A percentile compares a stretch with the other conserved stretches of the same genome.
Evolutionary conservation across 768 basidiomycete genomes (phyloP).

Genomic region (Suillus subluteus): DNA sequence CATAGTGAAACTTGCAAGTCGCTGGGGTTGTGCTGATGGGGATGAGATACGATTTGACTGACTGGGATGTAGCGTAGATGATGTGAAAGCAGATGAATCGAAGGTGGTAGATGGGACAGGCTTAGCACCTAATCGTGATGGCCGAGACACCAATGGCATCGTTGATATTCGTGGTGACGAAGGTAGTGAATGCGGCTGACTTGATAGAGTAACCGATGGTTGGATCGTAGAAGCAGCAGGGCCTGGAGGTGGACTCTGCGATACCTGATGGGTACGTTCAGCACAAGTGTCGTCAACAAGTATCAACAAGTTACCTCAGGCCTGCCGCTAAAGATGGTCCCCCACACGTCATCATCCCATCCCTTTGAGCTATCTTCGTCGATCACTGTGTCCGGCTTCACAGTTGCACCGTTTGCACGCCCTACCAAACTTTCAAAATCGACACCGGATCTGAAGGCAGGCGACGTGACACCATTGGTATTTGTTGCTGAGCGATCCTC

Average conservation of each 20-base stretch:
- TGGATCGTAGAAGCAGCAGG: slow-evolving; percentile 11
- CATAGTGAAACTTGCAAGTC: slow-evolving; percentile 17
- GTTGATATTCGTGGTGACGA: slow-evolving; percentile 40
- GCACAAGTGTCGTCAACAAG: slow-evolving; percentile 2
- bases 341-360: slow-evolving; percentile 90
- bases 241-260: slow-evolving; percentile 31
- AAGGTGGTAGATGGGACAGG: slow-evolving; percentile 40
- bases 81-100: slow-evolving; percentile 30
- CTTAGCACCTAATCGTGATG: slow-evolving; percentile 45
- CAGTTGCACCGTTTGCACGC: slow-evolving; percentile 46
- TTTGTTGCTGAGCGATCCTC: slow-evolving; percentile 73
- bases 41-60: slow-evolving; percentile 24
- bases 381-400: slow-evolving; percentile 47
- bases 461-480: slow-evolving; percentile 42
- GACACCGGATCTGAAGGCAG: slow-evolving; percentile 51
- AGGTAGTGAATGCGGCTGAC: slow-evolving; percentile 41
- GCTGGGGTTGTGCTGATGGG: slow-evolving; percentile 26
- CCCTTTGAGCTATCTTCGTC: slow-evolving; percentile 39
- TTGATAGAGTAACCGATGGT: background rate
- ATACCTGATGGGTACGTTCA: background rate
- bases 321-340: slow-evolving; percentile 64
- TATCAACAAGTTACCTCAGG: slow-evolving; percentile 27
- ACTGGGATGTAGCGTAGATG: slow-evolving; percentile 26
- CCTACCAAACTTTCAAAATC: slow-evolving; percentile 91
- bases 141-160: slow-evolving; percentile 35